A percentile compares a stretch with the other conserved stretches of the same genome.
Evolutionary conservation across 768 basidiomycete species (phyloP).

Genomic region (Serendipita indica): DNA sequence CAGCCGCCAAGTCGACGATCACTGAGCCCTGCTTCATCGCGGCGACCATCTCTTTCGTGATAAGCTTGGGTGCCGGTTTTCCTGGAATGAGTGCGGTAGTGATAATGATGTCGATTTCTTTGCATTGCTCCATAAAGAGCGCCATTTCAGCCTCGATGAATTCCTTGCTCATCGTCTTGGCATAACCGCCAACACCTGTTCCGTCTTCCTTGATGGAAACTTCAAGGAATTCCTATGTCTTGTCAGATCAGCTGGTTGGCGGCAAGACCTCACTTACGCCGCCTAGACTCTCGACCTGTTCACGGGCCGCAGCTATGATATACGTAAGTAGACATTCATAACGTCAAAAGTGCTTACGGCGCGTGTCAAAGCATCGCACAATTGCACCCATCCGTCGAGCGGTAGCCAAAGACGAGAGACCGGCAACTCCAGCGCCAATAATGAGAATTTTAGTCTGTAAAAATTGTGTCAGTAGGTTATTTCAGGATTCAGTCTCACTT

Average conservation of each 20-base stretch:
- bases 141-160: slow-evolving; percentile 77
- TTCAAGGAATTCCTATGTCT: slow-evolving; percentile 72
- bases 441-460: slow-evolving; percentile 76
- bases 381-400: slow-evolving; percentile 53
- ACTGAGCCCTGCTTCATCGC: slow-evolving; percentile 91
- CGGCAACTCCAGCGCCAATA: slow-evolving; percentile 81
- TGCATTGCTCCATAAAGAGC: slow-evolving; percentile 67
- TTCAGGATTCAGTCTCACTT: not conserved
- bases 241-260: slow-evolving; percentile 39
- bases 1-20: slow-evolving; percentile 74
- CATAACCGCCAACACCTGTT: slow-evolving; percentile 69
- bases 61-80: slow-evolving; percentile 71
- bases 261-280: not conserved
- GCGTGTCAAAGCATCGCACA: slow-evolving; percentile 77
- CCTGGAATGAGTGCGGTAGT: slow-evolving; percentile 83
- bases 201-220: slow-evolving; percentile 70
- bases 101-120: slow-evolving; percentile 78
- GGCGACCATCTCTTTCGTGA: slow-evolving; percentile 71
- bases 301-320: slow-evolving; percentile 46
- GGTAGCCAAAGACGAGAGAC: slow-evolving; percentile 75
- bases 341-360: slow-evolving; percentile 22
- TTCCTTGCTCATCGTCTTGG: slow-evolving; percentile 81
- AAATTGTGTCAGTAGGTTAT: slow-evolving; percentile 35
- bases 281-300: slow-evolving; percentile 51
- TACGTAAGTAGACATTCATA: not conserved